A percentile compares a stretch with the other conserved stretches of the same genome.
phyloP scores from a whole-genome alignment of 2,329 filamentous ascomycete genomes.

The Aspergillus amoenus region DNA sequence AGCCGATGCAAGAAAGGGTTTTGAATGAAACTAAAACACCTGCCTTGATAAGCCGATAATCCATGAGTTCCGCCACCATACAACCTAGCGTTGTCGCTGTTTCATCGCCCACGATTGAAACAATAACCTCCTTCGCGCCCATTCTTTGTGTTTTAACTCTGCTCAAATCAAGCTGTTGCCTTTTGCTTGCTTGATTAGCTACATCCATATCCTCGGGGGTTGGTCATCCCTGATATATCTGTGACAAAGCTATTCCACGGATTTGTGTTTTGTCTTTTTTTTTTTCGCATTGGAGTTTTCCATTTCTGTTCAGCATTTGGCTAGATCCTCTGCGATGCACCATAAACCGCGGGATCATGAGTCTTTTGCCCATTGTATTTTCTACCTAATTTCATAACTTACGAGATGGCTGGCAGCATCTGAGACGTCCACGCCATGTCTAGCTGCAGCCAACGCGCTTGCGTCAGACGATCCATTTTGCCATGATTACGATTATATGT shows the following conservation, averaged over 20 bases:
- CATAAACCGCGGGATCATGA: constrained; percentile 34
- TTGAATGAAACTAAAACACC: constrained; percentile 48
- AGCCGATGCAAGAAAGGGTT: constrained; percentile 42
- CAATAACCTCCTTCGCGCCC: background rate
- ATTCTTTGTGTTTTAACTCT: background rate
- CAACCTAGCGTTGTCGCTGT: background rate
- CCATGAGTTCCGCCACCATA: background rate
- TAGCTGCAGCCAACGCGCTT: constrained; percentile 3
- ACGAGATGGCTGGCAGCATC: constrained; percentile 1
- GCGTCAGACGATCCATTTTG: background rate
- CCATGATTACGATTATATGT: constrained; percentile 18
- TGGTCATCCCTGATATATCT: background rate
- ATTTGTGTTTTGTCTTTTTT: background rate
- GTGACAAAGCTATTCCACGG: background rate
- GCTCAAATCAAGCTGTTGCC: too few species aligned
- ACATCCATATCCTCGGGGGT: background rate
- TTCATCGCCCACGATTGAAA: background rate
- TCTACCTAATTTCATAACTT: constrained; percentile 4
- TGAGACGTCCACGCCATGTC: background rate
- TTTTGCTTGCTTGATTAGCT: background rate
- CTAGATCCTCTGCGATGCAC: constrained; percentile 31
- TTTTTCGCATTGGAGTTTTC: background rate
- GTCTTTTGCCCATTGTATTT: constrained; percentile 14
- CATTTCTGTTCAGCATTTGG: constrained; percentile 9
- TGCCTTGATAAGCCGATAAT: constrained; percentile 40